Base-by-base conservation (phyloP, 1,139 yeast genomes). In the Taiozyma sp. region DNA sequence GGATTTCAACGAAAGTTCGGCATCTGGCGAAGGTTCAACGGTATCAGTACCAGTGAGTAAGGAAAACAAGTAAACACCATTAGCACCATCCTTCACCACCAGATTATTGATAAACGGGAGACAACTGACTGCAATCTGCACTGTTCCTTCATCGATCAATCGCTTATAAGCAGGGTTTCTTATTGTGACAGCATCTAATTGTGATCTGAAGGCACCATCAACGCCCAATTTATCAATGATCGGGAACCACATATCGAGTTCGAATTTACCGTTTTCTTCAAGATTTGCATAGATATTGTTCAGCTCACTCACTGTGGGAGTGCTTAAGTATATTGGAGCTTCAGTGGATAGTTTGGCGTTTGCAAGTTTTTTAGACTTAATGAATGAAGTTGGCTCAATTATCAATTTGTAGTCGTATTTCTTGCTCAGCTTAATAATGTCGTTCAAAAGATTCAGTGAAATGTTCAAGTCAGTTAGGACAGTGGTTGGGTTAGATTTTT, bases 311-410 rank as follows among this genome's bases (percentile, higher is more conserved):
- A 73, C 65, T 1, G 95, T 90, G 1, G 97, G 97, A 0, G 65
- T 60, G 2, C 54, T 44, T 8, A 56, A 36, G 10, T 49, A 48
- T 9, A 57, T 42, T 4, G 60, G 53, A 6, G 39, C 14, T 4
- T 45, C 43, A n/a, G 56, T 50, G 2, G 50, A n/a, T 40, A 53
- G 23, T 23, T 40, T 40, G 8, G 43, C 9, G 12, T 40, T 12
- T 9, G 69, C 42, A 4, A 62, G 29, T 29, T 54, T 60, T 8
- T 29, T 45, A 7, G 90, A 76, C 60, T 89, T 89, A 2, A 81
- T 74, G 2, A 71, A 74, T 1, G 95, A 85, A 0, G 96, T 89
- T 2, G 97, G 97, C 58, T 90, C 97, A 54, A 84, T 73, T 1
- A 86, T 70, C 2, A 84, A 67, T 23, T 68, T 64, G 2, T 72